Evolutionary conservation across 805 yeast species (phyloP), one percentile per base, ranked within the genome.

Genomic region (Saturnispora halmiae): DNA sequence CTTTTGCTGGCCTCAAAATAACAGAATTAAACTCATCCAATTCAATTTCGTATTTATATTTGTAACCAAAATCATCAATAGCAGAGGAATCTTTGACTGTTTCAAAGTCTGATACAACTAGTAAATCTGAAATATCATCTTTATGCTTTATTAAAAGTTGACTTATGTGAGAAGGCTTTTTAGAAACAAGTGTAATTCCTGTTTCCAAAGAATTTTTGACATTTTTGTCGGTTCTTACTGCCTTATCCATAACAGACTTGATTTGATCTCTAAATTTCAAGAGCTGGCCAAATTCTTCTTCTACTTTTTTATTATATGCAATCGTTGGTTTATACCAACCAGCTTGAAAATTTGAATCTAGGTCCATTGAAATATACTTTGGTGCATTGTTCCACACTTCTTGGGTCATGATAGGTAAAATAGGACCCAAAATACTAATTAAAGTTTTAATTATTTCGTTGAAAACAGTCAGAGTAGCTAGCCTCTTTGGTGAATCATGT

Each of bases 401-500:
- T 60, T 92, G 97, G 0, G 90, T 70, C 42, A 88, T 64, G 3
- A 85, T 56, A 1, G 99, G 99, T 29, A 82, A 61, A 1, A 92
- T 75, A 2, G 98, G 97, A 0, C 87, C 70, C 42, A 90, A 56
- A 1, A 84, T 57, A 0, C 83, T 71, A n/a, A 77, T 58, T 52
- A 86, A 82, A 0, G 77, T 68, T 32, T 65, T 66, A 14, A 86
- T 62, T 11, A 84, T 65, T 46, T 77, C 70, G 24, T 58, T 54
- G 38, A 92, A 64, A 0, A 82, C 90, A 3, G 82, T 77, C 57
- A 82, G 90, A 6, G 66, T 66, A 2, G 77, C 64, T 40, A 72
- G 64, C 42, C 95, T 70, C 14, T 72, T 65, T 2, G 54, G 32
- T 0, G 81, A 73, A 22, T 60, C 58, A 1, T 51, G 38, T 0